A percentile compares a stretch with the other conserved stretches of the same genome.
Evolutionary conservation across 2,329 filamentous ascomycete genomes (phyloP).

Genomic region (Zalaria sp.): DNA sequence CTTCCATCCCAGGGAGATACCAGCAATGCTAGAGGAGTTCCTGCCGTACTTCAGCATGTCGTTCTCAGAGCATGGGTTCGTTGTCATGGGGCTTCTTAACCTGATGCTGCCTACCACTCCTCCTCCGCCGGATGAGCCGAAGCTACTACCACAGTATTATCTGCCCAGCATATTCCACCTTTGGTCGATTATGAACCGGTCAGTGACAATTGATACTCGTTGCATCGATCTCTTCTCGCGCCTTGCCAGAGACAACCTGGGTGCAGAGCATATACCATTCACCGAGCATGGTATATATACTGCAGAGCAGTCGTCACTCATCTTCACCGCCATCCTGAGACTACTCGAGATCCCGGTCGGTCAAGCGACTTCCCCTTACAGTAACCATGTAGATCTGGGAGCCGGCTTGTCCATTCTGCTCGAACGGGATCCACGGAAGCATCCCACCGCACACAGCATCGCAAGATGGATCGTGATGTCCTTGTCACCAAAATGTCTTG

Average conservation of each 20-base stretch:
- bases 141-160: slow-evolving; percentile 78
- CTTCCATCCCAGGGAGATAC: slow-evolving; percentile 78
- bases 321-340: slow-evolving; percentile 83
- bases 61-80: slow-evolving; percentile 80
- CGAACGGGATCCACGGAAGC: slow-evolving; percentile 86
- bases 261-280: slow-evolving; percentile 63
- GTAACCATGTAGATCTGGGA: slow-evolving; percentile 61
- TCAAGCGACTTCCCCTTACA: slow-evolving; percentile 87
- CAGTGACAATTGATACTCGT: slow-evolving; percentile 70
- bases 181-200: slow-evolving; percentile 86
- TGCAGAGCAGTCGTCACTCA: slow-evolving; percentile 75
- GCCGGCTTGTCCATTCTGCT: slow-evolving; percentile 74
- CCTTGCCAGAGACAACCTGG: slow-evolving; percentile 69
- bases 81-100: slow-evolving; percentile 80
- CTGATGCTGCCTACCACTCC: slow-evolving; percentile 75
- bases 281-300: slow-evolving; percentile 83
- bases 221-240: slow-evolving; percentile 85
- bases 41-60: slow-evolving; percentile 70
- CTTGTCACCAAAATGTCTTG: slow-evolving; percentile 68
- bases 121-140: slow-evolving; percentile 52
- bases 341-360: slow-evolving; percentile 92
- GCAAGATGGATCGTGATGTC: slow-evolving; percentile 90
- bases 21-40: slow-evolving; percentile 46
- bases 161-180: slow-evolving; percentile 91
- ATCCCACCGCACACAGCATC: slow-evolving; percentile 82